Evolutionary conservation across 2,329 filamentous ascomycete species (phyloP).

Genomic region (Colletotrichum horii): DNA sequence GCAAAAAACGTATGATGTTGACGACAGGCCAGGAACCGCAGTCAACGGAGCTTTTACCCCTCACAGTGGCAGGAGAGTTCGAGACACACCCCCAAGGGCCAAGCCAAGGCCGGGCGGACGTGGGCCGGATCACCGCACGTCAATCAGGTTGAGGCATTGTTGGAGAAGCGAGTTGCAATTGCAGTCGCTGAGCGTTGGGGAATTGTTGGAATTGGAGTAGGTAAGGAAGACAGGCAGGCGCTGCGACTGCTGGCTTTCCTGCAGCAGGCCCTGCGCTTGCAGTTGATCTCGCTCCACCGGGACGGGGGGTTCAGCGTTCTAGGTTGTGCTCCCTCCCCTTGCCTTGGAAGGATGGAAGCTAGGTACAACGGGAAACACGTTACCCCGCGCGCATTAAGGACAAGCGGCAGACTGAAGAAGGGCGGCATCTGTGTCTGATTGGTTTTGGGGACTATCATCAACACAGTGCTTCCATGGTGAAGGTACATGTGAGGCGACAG

Average conservation of each 20-base stretch:
- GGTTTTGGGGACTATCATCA: neutral
- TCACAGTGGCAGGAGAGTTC: conserved; percentile 17
- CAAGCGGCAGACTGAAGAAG: neutral
- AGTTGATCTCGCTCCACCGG: conserved; percentile 4
- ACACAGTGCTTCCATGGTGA: neutral
- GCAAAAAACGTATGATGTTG: conserved; percentile 22
- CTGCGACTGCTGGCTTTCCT: neutral
- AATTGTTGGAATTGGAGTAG: neutral
- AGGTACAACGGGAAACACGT: conserved; percentile 1
- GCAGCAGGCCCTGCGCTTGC: neutral
- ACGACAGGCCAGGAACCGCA: conserved; percentile 20
- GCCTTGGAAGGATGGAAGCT: neutral
- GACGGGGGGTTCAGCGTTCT: neutral
- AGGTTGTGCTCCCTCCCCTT: neutral
- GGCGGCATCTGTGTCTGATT: neutral
- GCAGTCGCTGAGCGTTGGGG: neutral
- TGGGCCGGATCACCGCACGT: conserved; percentile 12
- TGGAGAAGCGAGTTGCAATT: neutral
- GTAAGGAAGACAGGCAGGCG: neutral
- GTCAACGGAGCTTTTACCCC: conserved; percentile 15
- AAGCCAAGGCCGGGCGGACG: conserved; percentile 5
- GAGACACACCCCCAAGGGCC: conserved; percentile 2
- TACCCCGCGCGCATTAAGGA: conserved; percentile 8
- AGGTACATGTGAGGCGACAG: neutral
- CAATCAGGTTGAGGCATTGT: neutral